Base-by-base conservation (phyloP, 352 stramenopile genomes). In the Aphanomyces stellatus region DNA sequence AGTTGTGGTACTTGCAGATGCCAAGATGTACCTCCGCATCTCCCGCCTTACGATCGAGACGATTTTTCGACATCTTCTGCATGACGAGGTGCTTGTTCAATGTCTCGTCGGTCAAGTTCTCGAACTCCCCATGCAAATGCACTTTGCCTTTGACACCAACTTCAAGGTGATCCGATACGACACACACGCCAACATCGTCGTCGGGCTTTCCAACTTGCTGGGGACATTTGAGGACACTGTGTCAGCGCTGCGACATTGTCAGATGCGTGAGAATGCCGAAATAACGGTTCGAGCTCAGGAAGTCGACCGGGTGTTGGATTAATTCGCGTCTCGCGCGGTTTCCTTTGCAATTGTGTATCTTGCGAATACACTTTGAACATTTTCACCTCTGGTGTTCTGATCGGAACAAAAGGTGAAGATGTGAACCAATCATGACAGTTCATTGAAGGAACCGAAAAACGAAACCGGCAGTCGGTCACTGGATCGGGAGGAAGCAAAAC, bases 11-110 rank as follows among this genome's bases (percentile, higher is more conserved):
- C 27, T 31, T 25, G 24, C 27, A 15, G 10, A 48, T 1, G 33
- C 40, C 4, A 25, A 2, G 10, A 4, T 67, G 13, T n/a, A 41
- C n/a, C 27, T 67, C n/a, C 60, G 60, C 4, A 27, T 67, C 2
- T 59, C 60, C 19, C 43, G 60, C n/a, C 31, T 22, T 7, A 42
- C 60, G 19, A 37, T 67, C 22, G 5, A n/a, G 31, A 34, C 22
- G 28, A 6, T 67, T 15, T 67, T 51, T 24, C 60, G 40, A 11
- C 48, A n/a, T 27, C 22, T 67, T 8, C 22, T 67, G 31, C n/a
- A 42, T 22, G n/a, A 67, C 49, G 60, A 67, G 43, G 17, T 8
- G 17, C 40, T 57, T 17, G 33, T 43, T 17, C 60, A 67, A 40
- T 11, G n/a, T 25, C 33, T 67, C 19, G 28, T 67, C 25, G 60